These are phyloP conservation scores for Paratinospora sagittata DNA, from an alignment of 164 flowering plant species.

Conservation along the genomic window DNA sequence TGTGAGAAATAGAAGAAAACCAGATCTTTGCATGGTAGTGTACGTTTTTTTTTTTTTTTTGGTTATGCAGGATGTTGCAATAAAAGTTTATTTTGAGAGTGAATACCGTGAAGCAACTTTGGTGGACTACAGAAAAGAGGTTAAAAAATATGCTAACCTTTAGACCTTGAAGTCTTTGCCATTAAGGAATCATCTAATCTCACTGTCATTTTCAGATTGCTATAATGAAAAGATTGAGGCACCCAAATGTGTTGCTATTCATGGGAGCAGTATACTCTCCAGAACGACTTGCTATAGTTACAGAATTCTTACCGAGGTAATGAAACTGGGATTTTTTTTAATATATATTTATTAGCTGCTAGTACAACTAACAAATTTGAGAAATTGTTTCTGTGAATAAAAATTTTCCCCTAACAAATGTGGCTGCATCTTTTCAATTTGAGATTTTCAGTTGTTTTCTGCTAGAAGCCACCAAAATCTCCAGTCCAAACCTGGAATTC, in stretches of 20 bases:
- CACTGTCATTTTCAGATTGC: constrained; percentile 34
- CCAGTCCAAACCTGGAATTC: neutral
- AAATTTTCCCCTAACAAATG: neutral
- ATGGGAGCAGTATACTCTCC: constrained; percentile 79
- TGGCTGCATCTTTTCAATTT: neutral
- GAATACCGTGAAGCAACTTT: constrained; percentile 52
- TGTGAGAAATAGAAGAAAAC: neutral
- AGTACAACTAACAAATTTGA: neutral
- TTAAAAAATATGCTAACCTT: constrained; percentile 3
- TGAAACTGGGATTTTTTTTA: neutral
- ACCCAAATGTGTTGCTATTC: constrained; percentile 83
- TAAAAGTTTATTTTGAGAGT: constrained; percentile 53
- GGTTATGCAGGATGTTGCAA: constrained; percentile 64
- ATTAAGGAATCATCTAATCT: neutral
- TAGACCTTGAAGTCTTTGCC: neutral
- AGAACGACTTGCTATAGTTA: constrained; percentile 68
- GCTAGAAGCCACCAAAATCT: neutral
- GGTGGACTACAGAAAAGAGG: constrained; percentile 69
- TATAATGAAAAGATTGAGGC: constrained; percentile 74
- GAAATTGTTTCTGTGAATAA: neutral
- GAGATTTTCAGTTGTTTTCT: neutral
- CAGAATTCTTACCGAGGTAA: constrained; percentile 80
- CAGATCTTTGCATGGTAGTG: neutral
- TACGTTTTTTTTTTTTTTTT: constrained; percentile 6
- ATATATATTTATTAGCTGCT: neutral